A percentile compares a stretch with the other conserved stretches of the same genome.
phyloP scores from a whole-genome alignment of 768 basidiomycete genomes.

The Sporobolomyces roseus region DNA sequence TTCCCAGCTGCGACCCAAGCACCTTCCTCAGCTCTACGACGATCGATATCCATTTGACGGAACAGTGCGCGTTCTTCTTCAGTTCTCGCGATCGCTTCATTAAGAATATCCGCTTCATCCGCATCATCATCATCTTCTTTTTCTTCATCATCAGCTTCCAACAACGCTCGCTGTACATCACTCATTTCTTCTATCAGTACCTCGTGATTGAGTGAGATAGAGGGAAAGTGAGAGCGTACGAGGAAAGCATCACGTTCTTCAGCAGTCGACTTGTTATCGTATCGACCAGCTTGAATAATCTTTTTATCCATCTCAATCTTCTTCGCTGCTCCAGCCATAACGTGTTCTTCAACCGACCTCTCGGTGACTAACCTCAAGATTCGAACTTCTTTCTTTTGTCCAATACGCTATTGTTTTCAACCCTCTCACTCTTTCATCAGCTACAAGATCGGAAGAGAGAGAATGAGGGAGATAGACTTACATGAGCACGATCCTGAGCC shows the following conservation, averaged over 20 bases:
- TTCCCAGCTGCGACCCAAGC: slow-evolving; percentile 70
- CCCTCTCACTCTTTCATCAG: no score
- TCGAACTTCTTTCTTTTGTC: slow-evolving; percentile 94
- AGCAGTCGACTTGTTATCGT: slow-evolving; percentile 96
- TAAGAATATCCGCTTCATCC: slow-evolving; percentile 63
- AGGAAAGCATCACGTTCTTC: slow-evolving; percentile 96
- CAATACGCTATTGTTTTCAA: slow-evolving; percentile 76
- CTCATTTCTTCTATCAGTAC: slow-evolving; percentile 12
- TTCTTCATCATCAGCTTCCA: slow-evolving; percentile 49
- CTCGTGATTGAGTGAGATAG: background rate
- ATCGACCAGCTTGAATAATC: slow-evolving; percentile 83
- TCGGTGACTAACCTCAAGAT: slow-evolving; percentile 96
- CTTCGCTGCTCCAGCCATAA: slow-evolving; percentile 77
- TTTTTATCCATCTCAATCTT: slow-evolving; percentile 99
- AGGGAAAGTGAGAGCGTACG: slow-evolving; percentile 54
- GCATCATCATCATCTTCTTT: slow-evolving; percentile 51
- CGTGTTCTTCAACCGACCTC: slow-evolving; percentile 93
- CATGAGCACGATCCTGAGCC: slow-evolving; percentile 77
- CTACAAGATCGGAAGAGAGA: background rate
- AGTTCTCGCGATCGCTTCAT: slow-evolving; percentile 79
- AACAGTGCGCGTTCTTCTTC: slow-evolving; percentile 75
- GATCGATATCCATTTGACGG: slow-evolving; percentile 73
- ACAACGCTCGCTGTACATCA: slow-evolving; percentile 67
- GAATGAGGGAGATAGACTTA: background rate
- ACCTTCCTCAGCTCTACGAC: slow-evolving; percentile 64